Percentiles rank a stretch among this genome's conserved stretches.
These are phyloP conservation scores for Zygosaccharomyces sapae DNA, from an alignment of 1,139 yeast species.

Conservation along the genomic window DNA sequence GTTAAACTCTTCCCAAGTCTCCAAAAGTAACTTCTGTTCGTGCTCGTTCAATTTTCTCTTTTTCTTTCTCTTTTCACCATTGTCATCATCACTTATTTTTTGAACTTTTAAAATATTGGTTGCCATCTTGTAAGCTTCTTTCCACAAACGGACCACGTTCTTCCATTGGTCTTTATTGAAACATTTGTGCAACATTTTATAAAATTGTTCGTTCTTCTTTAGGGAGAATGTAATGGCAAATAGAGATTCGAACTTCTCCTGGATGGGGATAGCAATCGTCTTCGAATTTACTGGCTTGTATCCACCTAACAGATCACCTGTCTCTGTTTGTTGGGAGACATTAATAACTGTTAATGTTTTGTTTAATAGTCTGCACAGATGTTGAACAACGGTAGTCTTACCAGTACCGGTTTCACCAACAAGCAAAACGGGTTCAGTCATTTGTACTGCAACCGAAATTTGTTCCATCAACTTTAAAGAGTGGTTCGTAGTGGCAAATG, in stretches of 20 bases:
- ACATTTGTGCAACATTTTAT: constrained; percentile 62
- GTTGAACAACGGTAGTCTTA: constrained; percentile 95
- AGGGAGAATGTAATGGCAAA: constrained; percentile 78
- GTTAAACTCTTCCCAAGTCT: constrained; percentile 65
- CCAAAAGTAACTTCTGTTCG: constrained; percentile 48
- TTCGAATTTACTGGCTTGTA: constrained; percentile 89
- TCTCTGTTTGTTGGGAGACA: constrained; percentile 95
- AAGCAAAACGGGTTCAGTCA: constrained; percentile 80
- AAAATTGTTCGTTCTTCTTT: constrained; percentile 79
- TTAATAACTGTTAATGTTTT: constrained; percentile 85
- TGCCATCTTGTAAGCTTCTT: constrained; percentile 81
- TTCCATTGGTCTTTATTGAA: constrained; percentile 80
- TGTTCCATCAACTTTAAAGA: constrained; percentile 85
- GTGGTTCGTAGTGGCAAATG: constrained; percentile 88
- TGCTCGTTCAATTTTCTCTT: constrained; percentile 55
- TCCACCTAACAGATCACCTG: constrained; percentile 93
- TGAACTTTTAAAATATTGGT: constrained; percentile 44
- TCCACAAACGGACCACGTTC: constrained; percentile 76
- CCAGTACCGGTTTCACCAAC: constrained; percentile 99
- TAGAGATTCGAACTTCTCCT: constrained; percentile 71
- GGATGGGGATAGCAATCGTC: constrained; percentile 79
- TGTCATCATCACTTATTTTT: constrained; percentile 36
- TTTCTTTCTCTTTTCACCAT: constrained; percentile 40
- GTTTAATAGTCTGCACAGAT: constrained; percentile 72
- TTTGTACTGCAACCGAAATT: constrained; percentile 72